A percentile compares a stretch with the other conserved stretches of the same genome.
Evolutionary conservation across 2,329 filamentous ascomycete species (phyloP).

Genomic region (Helotiales sp.): DNA sequence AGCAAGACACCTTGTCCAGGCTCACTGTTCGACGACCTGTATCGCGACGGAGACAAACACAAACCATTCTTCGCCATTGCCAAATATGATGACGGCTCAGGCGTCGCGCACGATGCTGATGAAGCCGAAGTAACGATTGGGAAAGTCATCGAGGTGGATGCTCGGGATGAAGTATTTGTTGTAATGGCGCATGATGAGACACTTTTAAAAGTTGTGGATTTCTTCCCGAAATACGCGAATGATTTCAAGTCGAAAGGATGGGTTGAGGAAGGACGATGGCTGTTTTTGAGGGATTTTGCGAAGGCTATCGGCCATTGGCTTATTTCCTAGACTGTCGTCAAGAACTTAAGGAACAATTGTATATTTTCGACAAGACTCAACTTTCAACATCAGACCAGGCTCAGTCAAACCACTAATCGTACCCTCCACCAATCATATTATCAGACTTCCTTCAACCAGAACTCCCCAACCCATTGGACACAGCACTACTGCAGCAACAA

Average conservation of each 20-base stretch:
- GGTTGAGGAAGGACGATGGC: conserved; percentile 52
- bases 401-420: neutral
- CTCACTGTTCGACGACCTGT: conserved; percentile 47
- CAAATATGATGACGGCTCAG: conserved; percentile 21
- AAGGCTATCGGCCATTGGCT: conserved; percentile 43
- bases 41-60: conserved; percentile 40
- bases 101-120: conserved; percentile 38
- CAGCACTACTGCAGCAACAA: neutral
- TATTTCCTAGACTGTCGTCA: neutral
- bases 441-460: neutral
- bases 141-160: conserved; percentile 54
- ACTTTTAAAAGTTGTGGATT: conserved; percentile 50
- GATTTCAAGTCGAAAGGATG: conserved; percentile 52
- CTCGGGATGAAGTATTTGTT: conserved; percentile 50
- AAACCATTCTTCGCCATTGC: conserved; percentile 45
- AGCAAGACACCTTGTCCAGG: conserved; percentile 48
- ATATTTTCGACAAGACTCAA: neutral
- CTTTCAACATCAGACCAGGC: neutral
- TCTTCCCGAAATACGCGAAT: conserved; percentile 56
- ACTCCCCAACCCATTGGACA: neutral
- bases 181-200: conserved; percentile 54
- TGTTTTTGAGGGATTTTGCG: conserved; percentile 56
- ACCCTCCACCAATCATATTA: neutral
- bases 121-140: conserved; percentile 47
- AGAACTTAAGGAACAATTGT: neutral